Conservation (phyloP, 192 early-diverging fungal genomes). For the Irineochytrium annulatum region DNA sequence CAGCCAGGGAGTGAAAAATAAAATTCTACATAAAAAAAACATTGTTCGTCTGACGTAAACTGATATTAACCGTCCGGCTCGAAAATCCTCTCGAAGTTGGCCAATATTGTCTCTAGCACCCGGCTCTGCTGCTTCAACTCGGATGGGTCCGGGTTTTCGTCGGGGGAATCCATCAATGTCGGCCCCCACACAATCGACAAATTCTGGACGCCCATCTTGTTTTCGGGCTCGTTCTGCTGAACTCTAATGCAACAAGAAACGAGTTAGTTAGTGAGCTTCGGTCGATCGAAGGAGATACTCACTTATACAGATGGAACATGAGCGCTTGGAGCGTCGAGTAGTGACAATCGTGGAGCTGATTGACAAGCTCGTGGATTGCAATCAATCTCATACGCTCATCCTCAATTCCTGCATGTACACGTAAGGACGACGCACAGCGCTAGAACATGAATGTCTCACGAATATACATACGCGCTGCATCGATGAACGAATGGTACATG, state of each 20-base stretch:
- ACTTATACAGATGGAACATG: conserved; percentile 78
- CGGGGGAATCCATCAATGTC: conserved; percentile 65
- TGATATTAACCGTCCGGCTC: conserved; percentile 39
- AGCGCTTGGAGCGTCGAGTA: conserved; percentile 79
- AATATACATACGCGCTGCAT: conserved; percentile 59
- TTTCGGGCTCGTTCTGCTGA: conserved; percentile 67
- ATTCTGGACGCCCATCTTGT: conserved; percentile 86
- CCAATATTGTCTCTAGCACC: conserved; percentile 63
- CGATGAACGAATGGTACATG: conserved; percentile 65
- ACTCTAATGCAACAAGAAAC: conserved; percentile 47
- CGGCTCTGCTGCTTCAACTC: conserved; percentile 61
- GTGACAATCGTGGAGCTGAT: conserved; percentile 73
- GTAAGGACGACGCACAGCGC: background rate
- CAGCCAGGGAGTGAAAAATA: no score
- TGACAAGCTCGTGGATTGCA: conserved; percentile 68
- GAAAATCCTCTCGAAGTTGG: conserved; percentile 66
- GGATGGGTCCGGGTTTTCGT: conserved; percentile 28
- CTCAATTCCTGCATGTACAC: conserved; percentile 46
- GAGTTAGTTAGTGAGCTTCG: conserved; percentile 17
- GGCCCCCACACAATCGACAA: conserved; percentile 92
- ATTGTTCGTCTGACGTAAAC: no score
- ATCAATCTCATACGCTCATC: conserved; percentile 60
- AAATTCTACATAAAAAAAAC: no score
- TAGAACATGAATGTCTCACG: background rate
- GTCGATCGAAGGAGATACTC: conserved; percentile 14